phyloP scores from a whole-genome alignment of 495 filamentous ascomycete genomes.

The Aspergillus bertholletiae region DNA sequence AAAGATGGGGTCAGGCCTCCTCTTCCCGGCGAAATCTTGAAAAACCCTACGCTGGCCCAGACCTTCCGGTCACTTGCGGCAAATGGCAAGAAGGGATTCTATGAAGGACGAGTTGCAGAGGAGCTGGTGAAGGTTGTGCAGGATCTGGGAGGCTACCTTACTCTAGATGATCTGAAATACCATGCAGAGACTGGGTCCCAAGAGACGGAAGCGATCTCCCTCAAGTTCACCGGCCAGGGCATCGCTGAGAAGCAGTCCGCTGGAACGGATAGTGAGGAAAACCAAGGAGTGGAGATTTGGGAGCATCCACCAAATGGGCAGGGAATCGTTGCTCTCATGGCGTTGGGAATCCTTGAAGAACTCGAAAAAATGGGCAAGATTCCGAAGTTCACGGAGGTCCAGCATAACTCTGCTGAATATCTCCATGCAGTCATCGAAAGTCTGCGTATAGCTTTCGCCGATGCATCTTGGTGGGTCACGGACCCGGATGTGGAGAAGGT shows the following conservation, averaged over 20 bases:
- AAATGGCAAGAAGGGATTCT: conserved; percentile 88
- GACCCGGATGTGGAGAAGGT: conserved; percentile 70
- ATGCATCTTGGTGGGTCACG: conserved; percentile 83
- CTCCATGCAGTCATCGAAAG: conserved; percentile 88
- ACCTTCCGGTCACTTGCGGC: conserved; percentile 79
- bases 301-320: conserved; percentile 98
- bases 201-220: conserved; percentile 73
- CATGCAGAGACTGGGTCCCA: conserved; percentile 75
- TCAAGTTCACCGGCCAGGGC: conserved; percentile 70
- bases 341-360: conserved; percentile 83
- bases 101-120: conserved; percentile 77
- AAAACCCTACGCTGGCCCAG: conserved; percentile 73
- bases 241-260: conserved; percentile 45
- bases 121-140: conserved; percentile 73
- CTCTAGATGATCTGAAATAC: conserved; percentile 72
- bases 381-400: conserved; percentile 57
- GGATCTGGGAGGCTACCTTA: conserved; percentile 73
- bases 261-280: conserved; percentile 41
- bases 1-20: conserved; percentile 68
- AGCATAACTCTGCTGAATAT: conserved; percentile 77
- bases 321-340: conserved; percentile 91
- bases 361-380: conserved; percentile 72
- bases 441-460: conserved; percentile 89
- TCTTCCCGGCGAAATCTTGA: conserved; percentile 80
- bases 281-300: conserved; percentile 77